Evolutionary conservation across 768 basidiomycete genomes (phyloP), one percentile per base, ranked within the genome.

Genomic region (Trametes sanguinea): DNA sequence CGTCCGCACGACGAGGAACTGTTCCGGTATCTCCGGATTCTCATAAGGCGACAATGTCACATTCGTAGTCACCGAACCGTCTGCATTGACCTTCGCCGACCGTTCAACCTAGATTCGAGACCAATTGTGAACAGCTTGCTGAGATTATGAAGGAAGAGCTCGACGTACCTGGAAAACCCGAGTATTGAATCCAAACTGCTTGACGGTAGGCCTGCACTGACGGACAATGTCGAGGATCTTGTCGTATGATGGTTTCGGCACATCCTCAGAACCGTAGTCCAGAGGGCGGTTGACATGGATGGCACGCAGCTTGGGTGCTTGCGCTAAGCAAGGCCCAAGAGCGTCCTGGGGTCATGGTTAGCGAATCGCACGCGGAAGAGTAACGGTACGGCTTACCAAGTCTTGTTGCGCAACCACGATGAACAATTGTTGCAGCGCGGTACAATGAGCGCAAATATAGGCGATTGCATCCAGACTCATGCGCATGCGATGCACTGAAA

Each of bases 141-240:
- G 39, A 10, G 30, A 2, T 6, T 32, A 9, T 44, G 17, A 11
- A 5, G 22, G 22, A 16, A 13, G 5, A 32, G 42, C 35, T 10
- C 35, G 11, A 27, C 77, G 70, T 60, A 89, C 90, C 80, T 88
- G 82, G 85, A 87, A 90, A 1, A 89, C 89, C 40, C 76, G 77
- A 0, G 85, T 83, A 68, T 86, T 86, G 65, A 84, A 86, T 4
- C 91, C 90, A 64, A 92, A 81, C 60, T 86, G 84, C 22, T 71
- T 71, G 43, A 92, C 73, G 3, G 78, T 81, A 8, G 82, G 68
- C 37, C 78, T 77, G 68, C 87, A 88, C 22, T 76, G 74, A 3
- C 73, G 75, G 13, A 81, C 78, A 29, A 92, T 77, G 5, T 70
- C 69, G 44, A 81, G 64, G 8, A 72, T 69, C 39, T 60, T 54